Percentiles rank a stretch among this genome's conserved stretches.
Evolutionary conservation across 208 protist genomes (phyloP).

Genomic region (Leishmania tropica): DNA sequence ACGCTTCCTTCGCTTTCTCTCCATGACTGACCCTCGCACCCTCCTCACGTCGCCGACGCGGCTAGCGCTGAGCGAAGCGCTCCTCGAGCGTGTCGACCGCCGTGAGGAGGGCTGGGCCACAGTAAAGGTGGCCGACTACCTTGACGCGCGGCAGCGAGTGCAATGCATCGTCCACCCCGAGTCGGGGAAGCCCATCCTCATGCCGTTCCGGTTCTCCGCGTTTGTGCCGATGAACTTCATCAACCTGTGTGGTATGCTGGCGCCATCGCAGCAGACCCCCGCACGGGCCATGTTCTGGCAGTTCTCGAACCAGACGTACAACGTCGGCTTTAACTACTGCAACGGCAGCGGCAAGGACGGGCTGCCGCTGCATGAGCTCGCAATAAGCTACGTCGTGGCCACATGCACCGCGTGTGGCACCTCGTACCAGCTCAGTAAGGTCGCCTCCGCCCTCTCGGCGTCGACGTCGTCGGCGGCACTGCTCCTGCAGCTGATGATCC

Average conservation of each 20-base stretch:
- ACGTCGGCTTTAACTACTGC: conserved; percentile 92
- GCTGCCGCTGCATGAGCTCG: conserved; percentile 53
- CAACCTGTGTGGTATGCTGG: conserved; percentile 82
- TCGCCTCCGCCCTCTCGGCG: conserved; percentile 20
- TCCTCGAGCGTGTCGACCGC: conserved; percentile 35
- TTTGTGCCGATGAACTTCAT: conserved; percentile 91
- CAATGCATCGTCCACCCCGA: conserved; percentile 83
- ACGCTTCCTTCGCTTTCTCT: conserved; percentile 42
- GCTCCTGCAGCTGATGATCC: conserved; percentile 50
- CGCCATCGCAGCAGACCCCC: conserved; percentile 59
- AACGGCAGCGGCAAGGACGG: conserved; percentile 82
- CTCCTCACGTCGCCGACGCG: conserved; percentile 42
- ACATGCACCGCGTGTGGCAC: conserved; percentile 31
- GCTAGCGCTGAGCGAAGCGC: conserved; percentile 31
- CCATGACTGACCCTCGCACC: conserved; percentile 58
- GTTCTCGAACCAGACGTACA: conserved; percentile 91
- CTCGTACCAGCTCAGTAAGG: conserved; percentile 26
- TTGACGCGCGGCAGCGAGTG: conserved; percentile 43
- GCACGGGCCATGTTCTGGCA: conserved; percentile 83
- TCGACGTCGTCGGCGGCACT: conserved; percentile 2
- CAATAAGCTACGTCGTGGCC: conserved; percentile 39
- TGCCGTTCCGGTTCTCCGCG: conserved; percentile 87
- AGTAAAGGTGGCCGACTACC: conserved; percentile 41
- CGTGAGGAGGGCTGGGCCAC: conserved; percentile 30
- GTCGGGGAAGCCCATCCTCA: conserved; percentile 63